Percentiles rank a stretch among this genome's conserved stretches.
These are phyloP conservation scores for Lantana camara DNA, from an alignment of 257 asterid genomes.

Conservation along the genomic window DNA sequence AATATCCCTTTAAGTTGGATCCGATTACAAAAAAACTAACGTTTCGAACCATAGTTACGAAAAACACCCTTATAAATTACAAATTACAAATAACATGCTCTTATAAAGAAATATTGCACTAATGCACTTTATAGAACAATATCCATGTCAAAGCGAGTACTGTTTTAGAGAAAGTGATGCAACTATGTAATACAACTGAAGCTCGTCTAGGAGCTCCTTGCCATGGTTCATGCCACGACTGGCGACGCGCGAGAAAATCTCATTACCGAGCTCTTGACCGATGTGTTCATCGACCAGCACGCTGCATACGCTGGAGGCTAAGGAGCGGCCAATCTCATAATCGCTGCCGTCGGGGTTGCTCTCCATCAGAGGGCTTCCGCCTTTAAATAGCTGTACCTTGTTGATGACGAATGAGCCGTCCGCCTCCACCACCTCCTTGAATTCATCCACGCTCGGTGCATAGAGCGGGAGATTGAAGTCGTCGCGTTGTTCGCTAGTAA, in stretches of 20 bases:
- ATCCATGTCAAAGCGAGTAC: too few relatives aligned
- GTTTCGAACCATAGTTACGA: too few relatives aligned
- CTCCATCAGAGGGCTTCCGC: conserved; percentile 95
- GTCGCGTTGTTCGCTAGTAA: conserved; percentile 75
- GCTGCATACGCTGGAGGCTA: conserved; percentile 80
- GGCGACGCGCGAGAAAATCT: conserved; percentile 69
- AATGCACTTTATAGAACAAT: too few relatives aligned
- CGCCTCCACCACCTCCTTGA: conserved; percentile 87
- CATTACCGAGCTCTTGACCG: conserved; percentile 72
- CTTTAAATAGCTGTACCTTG: conserved; percentile 72
- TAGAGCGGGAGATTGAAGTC: conserved; percentile 86
- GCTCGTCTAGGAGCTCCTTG: conserved; percentile 71
- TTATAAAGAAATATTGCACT: too few relatives aligned
- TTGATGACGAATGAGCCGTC: conserved; percentile 69
- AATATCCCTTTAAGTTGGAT: too few relatives aligned
- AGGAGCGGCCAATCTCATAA: conserved; percentile 90
- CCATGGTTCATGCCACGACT: conserved; percentile 69
- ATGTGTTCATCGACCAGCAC: conserved; percentile 96
- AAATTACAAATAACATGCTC: too few relatives aligned
- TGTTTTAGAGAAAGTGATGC: conserved; percentile 89
- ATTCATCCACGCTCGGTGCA: conserved; percentile 88
- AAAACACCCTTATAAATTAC: too few relatives aligned
- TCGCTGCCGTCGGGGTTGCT: conserved; percentile 71
- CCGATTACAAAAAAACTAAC: too few relatives aligned
- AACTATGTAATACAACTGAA: conserved; percentile 84